A percentile compares a stretch with the other conserved stretches of the same genome.
These are phyloP conservation scores for Byssothecium circinans DNA, from an alignment of 2,329 filamentous ascomycete genomes.

Conservation along the genomic window DNA sequence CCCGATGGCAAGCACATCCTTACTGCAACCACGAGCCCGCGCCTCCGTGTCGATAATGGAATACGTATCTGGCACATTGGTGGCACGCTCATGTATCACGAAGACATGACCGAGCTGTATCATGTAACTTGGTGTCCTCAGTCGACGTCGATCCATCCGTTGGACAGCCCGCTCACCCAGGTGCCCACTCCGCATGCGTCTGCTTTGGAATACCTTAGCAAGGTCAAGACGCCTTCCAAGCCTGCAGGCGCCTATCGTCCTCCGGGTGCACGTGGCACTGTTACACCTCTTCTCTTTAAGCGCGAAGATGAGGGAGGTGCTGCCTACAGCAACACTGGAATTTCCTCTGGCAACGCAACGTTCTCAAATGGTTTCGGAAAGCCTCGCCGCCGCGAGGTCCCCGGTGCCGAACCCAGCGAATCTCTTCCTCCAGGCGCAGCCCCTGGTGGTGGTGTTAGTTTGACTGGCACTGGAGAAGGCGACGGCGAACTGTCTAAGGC, in stretches of 20 bases:
- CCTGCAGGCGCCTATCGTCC: constrained; percentile 96
- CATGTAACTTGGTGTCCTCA: constrained; percentile 84
- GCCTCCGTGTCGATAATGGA: constrained; percentile 94
- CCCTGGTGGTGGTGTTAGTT: constrained; percentile 65
- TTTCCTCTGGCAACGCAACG: constrained; percentile 59
- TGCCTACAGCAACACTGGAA: constrained; percentile 80
- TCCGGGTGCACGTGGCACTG: constrained; percentile 84
- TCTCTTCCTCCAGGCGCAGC: constrained; percentile 68
- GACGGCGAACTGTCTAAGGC: constrained; percentile 80
- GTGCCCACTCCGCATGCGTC: constrained; percentile 80
- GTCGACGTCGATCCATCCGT: constrained; percentile 59
- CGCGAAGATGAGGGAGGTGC: constrained; percentile 95
- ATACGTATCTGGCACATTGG: constrained; percentile 92
- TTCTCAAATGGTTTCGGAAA: constrained; percentile 77
- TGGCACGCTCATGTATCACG: constrained; percentile 88
- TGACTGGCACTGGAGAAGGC: constrained; percentile 65
- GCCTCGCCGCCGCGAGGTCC: constrained; percentile 74
- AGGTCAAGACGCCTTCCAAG: constrained; percentile 92
- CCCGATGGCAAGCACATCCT: constrained; percentile 94
- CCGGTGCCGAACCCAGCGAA: constrained; percentile 76
- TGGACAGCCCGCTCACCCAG: constrained; percentile 71
- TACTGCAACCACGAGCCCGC: constrained; percentile 95
- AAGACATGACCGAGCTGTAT: constrained; percentile 94
- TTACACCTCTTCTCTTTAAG: constrained; percentile 92
- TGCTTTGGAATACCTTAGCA: constrained; percentile 77